phyloP scores from a whole-genome alignment of 345 rosid species.

The Luvunga scandens region DNA sequence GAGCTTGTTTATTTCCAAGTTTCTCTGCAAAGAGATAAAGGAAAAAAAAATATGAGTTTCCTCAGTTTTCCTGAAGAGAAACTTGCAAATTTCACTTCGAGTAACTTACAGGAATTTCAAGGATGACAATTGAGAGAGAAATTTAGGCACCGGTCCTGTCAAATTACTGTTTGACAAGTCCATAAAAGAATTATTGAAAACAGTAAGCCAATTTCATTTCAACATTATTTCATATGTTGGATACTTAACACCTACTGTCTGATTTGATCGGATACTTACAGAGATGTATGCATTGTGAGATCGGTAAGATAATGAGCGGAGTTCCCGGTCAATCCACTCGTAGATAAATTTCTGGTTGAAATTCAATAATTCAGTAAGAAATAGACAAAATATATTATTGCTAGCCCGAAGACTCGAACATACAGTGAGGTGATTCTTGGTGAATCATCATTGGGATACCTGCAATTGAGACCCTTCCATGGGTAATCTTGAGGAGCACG shows the following conservation, averaged over 20 bases:
- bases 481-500: conserved; percentile 19
- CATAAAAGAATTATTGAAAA: conserved; percentile 3
- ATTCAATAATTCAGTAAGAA: not conserved
- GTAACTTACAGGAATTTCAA: conserved; percentile 17
- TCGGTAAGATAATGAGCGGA: conserved; percentile 28
- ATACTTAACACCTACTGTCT: not conserved
- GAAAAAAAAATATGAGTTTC: not conserved
- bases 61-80: not conserved
- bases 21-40: conserved; percentile 24
- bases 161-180: conserved; percentile 27
- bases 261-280: conserved; percentile 33
- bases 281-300: conserved; percentile 24
- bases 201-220: not conserved
- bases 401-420: not conserved
- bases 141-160: conserved; percentile 22
- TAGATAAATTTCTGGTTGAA: conserved; percentile 30
- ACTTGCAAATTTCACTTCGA: not conserved
- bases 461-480: conserved; percentile 32
- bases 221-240: not conserved
- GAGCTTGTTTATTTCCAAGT: conserved; percentile 38
- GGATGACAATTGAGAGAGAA: conserved; percentile 16
- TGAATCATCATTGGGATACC: not conserved
- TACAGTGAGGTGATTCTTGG: conserved; percentile 18
- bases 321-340: conserved; percentile 28
- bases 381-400: no score